Evolutionary conservation across 2,329 filamentous ascomycete genomes (phyloP), one percentile per base, ranked within the genome.

Genomic region (Talaromyces verruculosus): DNA sequence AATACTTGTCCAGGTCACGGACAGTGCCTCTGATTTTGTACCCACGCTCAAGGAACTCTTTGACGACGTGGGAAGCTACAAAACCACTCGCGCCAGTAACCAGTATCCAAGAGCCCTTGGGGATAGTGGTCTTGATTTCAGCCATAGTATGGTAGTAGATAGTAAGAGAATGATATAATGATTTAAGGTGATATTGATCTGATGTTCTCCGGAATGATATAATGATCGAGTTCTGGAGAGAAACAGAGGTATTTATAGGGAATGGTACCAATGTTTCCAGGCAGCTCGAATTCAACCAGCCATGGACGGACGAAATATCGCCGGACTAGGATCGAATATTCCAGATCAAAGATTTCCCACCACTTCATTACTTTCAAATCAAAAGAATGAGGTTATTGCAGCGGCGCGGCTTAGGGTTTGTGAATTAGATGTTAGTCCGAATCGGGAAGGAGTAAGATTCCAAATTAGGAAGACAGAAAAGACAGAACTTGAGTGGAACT

Each of bases 1-100:
- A 39, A 13, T 41, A 64, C 39, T 64, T 49, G 8, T 25, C 3
- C 0, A 64, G 41, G 13, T 47, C n/a, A 6, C 62, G 51, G 1
- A 64, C 62, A 2, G 53, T 64, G 2, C 62, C 62, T 19, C 62
- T 41, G 19, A 64, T 51, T 59, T 64, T 64, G 41, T 58, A 64
- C 2, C 62, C 62, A n/a, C 62, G 62, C 15, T 41, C n/a, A 5
- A 64, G 53, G n/a, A 64, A 64, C 7, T 59, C 51, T 33, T 64
- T 51, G 41, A 47, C 41, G 2, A 55, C 58, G 30, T 59, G 62
- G 8, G 62, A 59, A 15, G 62, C 62, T 19, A 64, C 17, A 25
- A 59, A 64, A 7, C 62, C 62, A 22, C 28, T 64, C 19, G 62
- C 62, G 17, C 62, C 62, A 30, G 62, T 64, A 13, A 64, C 41